Conservation (phyloP, 2,329 filamentous ascomycete genomes). For the Penicillium concentricum region DNA sequence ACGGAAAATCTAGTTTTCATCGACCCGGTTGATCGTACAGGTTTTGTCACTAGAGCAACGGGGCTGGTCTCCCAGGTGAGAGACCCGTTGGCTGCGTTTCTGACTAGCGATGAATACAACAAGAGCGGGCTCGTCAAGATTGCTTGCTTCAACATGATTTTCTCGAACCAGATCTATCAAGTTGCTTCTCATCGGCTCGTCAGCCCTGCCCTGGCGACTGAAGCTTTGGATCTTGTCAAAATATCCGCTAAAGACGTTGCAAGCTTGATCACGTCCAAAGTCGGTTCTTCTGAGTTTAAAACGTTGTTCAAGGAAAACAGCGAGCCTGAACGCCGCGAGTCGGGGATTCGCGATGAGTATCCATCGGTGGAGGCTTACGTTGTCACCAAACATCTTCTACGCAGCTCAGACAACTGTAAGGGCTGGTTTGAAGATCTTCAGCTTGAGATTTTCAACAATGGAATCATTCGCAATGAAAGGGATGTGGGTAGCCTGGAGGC, state of each 20-base stretch:
- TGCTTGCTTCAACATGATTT: constrained; percentile 34
- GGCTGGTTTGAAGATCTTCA: constrained; percentile 47
- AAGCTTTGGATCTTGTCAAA: constrained; percentile 34
- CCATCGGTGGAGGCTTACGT: constrained; percentile 49
- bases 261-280: constrained; percentile 30
- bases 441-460: constrained; percentile 27
- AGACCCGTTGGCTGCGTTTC: constrained; percentile 30
- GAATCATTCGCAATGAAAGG: constrained; percentile 24
- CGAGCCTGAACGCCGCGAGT: constrained; percentile 42
- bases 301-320: constrained; percentile 49
- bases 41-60: constrained; percentile 43
- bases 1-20: constrained; percentile 52
- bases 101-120: constrained; percentile 15
- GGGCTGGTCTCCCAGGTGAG: constrained; percentile 41
- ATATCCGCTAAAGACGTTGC: constrained; percentile 39
- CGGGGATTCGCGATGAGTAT: constrained; percentile 49
- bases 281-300: constrained; percentile 39
- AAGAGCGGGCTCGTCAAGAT: constrained; percentile 22
- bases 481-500: constrained; percentile 37
- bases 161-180: constrained; percentile 41
- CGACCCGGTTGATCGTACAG: constrained; percentile 54
- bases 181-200: constrained; percentile 37
- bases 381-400: constrained; percentile 46
- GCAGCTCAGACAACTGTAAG: constrained; percentile 27
- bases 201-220: constrained; percentile 18